phyloP scores from a whole-genome alignment of 345 rosid genomes.

The Euclidium syriacum region DNA sequence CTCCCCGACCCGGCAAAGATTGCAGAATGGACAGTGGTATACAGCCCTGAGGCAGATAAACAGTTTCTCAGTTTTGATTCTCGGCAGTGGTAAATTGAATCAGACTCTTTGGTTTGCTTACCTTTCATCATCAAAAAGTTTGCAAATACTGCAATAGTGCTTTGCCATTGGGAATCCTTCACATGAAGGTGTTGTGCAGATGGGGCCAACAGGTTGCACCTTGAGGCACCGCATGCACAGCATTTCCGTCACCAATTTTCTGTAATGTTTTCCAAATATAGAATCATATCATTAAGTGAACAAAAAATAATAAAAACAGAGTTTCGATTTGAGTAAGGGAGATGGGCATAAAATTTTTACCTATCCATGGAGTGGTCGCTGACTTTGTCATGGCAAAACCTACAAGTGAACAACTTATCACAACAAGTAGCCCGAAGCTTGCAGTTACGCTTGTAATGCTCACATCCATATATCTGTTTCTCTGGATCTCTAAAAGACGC shows the following conservation, averaged over 20 bases:
- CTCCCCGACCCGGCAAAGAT: constrained; percentile 82
- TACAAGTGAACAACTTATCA: constrained; percentile 65
- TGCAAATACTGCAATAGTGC: constrained; percentile 86
- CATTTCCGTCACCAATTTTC: constrained; percentile 82
- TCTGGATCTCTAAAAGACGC: constrained; percentile 66
- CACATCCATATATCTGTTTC: constrained; percentile 73
- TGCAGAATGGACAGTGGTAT: constrained; percentile 91
- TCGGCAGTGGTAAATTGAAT: background rate
- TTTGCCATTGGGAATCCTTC: constrained; percentile 70
- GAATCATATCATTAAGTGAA: background rate
- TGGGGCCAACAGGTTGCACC: constrained; percentile 74
- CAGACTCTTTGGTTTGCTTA: constrained; percentile 13
- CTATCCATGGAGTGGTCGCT: constrained; percentile 90
- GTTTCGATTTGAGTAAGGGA: background rate
- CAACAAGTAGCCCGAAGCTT: constrained; percentile 81
- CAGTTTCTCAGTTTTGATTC: background rate
- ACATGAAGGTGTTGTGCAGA: constrained; percentile 64
- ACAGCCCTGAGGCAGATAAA: constrained; percentile 47
- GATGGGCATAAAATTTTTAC: constrained; percentile 28
- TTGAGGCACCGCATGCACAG: constrained; percentile 82
- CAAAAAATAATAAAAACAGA: background rate
- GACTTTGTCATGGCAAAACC: constrained; percentile 90
- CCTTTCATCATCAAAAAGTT: constrained; percentile 95
- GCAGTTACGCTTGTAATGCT: constrained; percentile 86
- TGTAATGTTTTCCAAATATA: constrained; percentile 21